These are phyloP conservation scores for Musa troglodytarum DNA, from an alignment of 176 grass and related monocot species.

Conservation along the genomic window DNA sequence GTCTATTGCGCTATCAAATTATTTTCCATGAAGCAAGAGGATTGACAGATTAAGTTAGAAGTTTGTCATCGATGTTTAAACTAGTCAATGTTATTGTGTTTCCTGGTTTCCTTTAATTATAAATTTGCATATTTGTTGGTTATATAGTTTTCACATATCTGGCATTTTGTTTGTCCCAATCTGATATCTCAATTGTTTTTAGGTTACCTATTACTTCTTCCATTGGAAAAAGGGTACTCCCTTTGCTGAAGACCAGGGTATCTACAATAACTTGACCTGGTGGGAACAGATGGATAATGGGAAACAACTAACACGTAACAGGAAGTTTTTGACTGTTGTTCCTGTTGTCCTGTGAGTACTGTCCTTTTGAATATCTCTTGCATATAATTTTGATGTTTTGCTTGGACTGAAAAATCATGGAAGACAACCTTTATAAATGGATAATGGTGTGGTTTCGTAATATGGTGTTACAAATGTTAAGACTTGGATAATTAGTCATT, in stretches of 20 bases:
- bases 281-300: constrained; percentile 6
- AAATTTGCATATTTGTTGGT: not conserved
- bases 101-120: not conserved
- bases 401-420: not conserved
- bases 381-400: not conserved
- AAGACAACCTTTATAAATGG: not conserved
- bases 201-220: not conserved
- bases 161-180: not conserved
- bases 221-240: constrained; percentile 6
- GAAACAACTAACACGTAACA: constrained; percentile 7
- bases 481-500: not conserved
- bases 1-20: not conserved
- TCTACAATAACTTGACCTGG: constrained; percentile 6
- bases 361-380: not conserved
- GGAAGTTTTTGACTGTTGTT: not conserved
- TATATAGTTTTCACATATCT: not conserved
- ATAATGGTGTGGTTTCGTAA: not conserved
- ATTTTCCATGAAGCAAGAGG: not conserved
- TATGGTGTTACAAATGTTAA: not conserved
- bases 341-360: constrained; percentile 8
- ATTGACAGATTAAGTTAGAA: not conserved
- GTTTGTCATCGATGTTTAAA: not conserved
- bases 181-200: not conserved
- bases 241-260: not conserved
- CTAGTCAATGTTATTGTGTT: not conserved